phyloP scores from a whole-genome alignment of 768 basidiomycete species.

The Pilatotrama ljubarskyi region DNA sequence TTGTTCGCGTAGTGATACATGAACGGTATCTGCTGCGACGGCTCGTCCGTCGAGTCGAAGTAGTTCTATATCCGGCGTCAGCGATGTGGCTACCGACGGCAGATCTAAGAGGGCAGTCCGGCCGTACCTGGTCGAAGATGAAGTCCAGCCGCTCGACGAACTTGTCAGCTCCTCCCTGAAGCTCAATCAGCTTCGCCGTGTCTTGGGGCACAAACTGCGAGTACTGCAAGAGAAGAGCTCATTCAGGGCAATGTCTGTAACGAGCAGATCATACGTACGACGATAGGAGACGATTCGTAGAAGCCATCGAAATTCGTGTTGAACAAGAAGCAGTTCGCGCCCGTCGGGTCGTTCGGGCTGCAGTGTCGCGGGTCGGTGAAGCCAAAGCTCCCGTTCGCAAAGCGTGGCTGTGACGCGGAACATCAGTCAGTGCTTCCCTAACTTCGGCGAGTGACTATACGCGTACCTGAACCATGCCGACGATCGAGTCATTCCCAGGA shows the following conservation, averaged over 20 bases:
- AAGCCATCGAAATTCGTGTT: slow-evolving; percentile 59
- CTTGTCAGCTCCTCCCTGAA: slow-evolving; percentile 57
- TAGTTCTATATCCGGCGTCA: slow-evolving; percentile 40
- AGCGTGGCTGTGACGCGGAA: slow-evolving; percentile 45
- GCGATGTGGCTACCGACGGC: background rate
- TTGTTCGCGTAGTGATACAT: slow-evolving; percentile 71
- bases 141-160: slow-evolving; percentile 59
- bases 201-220: slow-evolving; percentile 69
- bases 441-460: background rate
- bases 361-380: slow-evolving; percentile 69
- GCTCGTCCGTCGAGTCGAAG: slow-evolving; percentile 64
- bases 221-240: slow-evolving; percentile 39
- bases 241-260: background rate
- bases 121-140: slow-evolving; percentile 51
- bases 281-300: slow-evolving; percentile 63
- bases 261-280: slow-evolving; percentile 38
- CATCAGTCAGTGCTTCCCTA: background rate
- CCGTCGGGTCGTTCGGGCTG: slow-evolving; percentile 57
- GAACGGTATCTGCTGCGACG: slow-evolving; percentile 66
- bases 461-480: slow-evolving; percentile 62
- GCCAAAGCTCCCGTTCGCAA: slow-evolving; percentile 57
- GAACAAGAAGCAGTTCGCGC: slow-evolving; percentile 61
- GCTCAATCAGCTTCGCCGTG: slow-evolving; percentile 57
- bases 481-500: slow-evolving; percentile 44
- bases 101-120: too few species aligned